These are phyloP conservation scores for Candida schatavii DNA, from an alignment of 805 yeast genomes.

Conservation along the genomic window DNA sequence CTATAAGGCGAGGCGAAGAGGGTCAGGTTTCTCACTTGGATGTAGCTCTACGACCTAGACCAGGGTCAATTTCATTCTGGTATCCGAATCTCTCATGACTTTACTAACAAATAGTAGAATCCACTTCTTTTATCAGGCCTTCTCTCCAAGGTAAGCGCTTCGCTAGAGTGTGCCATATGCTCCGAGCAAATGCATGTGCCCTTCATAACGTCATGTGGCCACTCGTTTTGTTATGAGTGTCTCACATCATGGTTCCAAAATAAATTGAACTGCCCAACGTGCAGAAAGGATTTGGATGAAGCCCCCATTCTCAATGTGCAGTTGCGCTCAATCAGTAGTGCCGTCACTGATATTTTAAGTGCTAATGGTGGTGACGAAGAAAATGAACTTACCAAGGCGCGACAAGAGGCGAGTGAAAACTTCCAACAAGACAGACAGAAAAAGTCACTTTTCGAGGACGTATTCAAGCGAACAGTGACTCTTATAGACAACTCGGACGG, in stretches of 20 bases:
- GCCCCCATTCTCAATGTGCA: constrained; percentile 54
- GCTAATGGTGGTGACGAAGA: constrained; percentile 26
- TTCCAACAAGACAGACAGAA: constrained; percentile 40
- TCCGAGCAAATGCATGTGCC: constrained; percentile 69
- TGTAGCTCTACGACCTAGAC: too few relatives aligned
- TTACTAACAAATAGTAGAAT: not conserved
- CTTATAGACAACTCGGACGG: constrained; percentile 66
- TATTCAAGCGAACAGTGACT: constrained; percentile 49
- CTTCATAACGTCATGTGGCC: constrained; percentile 65
- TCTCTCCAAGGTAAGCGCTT: constrained; percentile 24
- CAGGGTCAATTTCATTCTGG: too few relatives aligned
- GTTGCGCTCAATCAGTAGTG: constrained; percentile 44
- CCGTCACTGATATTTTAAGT: constrained; percentile 37
- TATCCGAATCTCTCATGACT: too few relatives aligned
- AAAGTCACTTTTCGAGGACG: constrained; percentile 43
- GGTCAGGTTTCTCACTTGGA: too few relatives aligned
- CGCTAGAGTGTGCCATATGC: constrained; percentile 60
- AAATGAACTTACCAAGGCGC: constrained; percentile 13
- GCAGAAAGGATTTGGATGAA: constrained; percentile 48
- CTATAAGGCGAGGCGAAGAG: not conserved
- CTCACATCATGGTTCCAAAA: constrained; percentile 59
- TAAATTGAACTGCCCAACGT: constrained; percentile 65
- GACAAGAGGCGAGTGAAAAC: constrained; percentile 24
- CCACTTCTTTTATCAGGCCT: constrained; percentile 8
- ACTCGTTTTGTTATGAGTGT: constrained; percentile 68